Evolutionary conservation across 1,139 yeast genomes (phyloP), one percentile per base, ranked within the genome.

Genomic region (Saccharomyces hybrid): DNA sequence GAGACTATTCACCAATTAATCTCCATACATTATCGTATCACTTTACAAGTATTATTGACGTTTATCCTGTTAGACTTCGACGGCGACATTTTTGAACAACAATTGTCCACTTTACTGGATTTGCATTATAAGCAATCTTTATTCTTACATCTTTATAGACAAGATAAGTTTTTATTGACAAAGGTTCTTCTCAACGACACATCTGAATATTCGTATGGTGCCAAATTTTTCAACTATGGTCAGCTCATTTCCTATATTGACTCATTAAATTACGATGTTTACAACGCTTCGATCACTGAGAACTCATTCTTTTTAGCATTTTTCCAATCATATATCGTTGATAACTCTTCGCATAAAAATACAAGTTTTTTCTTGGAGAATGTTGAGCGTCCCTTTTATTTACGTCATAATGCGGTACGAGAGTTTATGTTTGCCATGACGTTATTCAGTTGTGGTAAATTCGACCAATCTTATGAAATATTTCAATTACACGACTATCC

Each of bases 21-120:
- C 8, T 54, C 57, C 27, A 60, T 66, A 28, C 65, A 66, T 47
- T 58, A 63, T 32, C 54, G 62, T 19, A 61, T 68, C 51, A 58
- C 65, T n/a, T 50, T 64, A 29, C 60, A 65, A 49, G 56, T 64
- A 14, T 51, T 68, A 38, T 51, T 67, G 48, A 57, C 64, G 1
- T 68, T 69, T 47, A 63, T 65, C 4, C 56, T 68, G 27, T 54
- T 69, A 52, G 71, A 69, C 48, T 59, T 68, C 49, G 67, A 67
- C 52, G 58, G 55, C 44, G 49, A 58, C 2, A 38, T 57, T 2
- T 61, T 69, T 53, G 60, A 55, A 28, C 51, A 53, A 2, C 68
- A 64, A 49, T 27, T 69, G 11, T 52, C 57, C 12, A 52, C 48
- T 4, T 55, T 69, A 27, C 54, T 69, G 42, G 59, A 61, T n/a